Evolutionary conservation across 345 rosid species (phyloP), one percentile per base, ranked within the genome.

Genomic region (Noccaea bulbosa): DNA sequence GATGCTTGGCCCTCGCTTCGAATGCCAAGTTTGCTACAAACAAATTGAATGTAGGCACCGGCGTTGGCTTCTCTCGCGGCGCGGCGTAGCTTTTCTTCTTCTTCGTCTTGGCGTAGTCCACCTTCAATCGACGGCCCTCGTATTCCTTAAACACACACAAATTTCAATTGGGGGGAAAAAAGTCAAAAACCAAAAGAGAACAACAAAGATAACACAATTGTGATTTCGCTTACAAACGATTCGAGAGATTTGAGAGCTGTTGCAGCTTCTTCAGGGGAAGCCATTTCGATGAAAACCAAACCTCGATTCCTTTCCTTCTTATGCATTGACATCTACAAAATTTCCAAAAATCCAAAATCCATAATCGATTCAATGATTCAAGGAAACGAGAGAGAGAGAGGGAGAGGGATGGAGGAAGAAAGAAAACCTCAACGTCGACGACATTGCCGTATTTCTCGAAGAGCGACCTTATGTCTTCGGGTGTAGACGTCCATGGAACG

Each of bases 401-500:
- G 2, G 27, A 24, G 27, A 24, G 30, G 3, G 24, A 22, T 1
- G 24, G 30, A 27, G 30, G 30, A 27, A 27, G 30, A 3, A 27
- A 27, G 30, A 57, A 51, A 46, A 92, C 92, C 94, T 89, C 95
- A 73, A 90, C 80, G 58, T 90, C 95, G 9, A 86, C 62, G 24
- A 88, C 96, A 14, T 70, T 81, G 30, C 95, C 98, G 62, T 79
- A 77, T 60, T 83, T 83, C 73, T 86, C 87, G 70, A 90, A 88
- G 84, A 92, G 69, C 9, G 95, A 75, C 45, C 98, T 88, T 37
- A 92, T 81, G 59, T 92, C 98, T 63, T 92, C 92, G 6, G 84
- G 58, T 16, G 95, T 88, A 69, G 82, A 74, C 16, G 70, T 67
- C 92, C 94, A 92, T 37, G 98, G 96, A 50, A 92, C 76, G 81